Conservation (phyloP, 73 alveolate species). For the Tetrahymena elliotti region DNA sequence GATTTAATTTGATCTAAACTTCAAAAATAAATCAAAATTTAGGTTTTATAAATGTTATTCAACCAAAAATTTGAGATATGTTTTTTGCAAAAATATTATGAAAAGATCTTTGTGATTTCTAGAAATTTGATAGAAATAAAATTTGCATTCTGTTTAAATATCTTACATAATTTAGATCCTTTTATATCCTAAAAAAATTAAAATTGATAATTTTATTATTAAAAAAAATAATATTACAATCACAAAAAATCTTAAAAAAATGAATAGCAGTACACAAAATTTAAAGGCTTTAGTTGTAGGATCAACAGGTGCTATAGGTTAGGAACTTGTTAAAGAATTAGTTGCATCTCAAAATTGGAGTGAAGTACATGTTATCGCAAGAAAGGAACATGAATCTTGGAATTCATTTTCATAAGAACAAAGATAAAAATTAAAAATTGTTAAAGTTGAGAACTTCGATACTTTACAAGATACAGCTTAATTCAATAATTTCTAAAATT, state of each 20-base stretch:
- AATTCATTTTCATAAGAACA: background rate
- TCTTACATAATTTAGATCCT: too few relatives aligned
- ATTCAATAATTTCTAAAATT: background rate
- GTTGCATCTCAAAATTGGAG: background rate
- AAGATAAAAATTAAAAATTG: background rate
- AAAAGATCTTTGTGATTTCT: background rate
- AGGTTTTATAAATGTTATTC: too few relatives aligned
- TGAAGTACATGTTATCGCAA: background rate
- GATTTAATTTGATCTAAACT: too few relatives aligned
- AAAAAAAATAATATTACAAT: background rate
- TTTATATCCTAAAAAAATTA: too few relatives aligned
- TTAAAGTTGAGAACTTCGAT: background rate
- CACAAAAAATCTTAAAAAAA: background rate
- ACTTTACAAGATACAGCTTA: background rate
- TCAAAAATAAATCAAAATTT: too few relatives aligned
- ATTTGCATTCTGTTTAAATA: too few relatives aligned
- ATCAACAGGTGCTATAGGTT: background rate
- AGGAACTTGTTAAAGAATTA: background rate
- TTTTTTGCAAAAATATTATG: too few relatives aligned
- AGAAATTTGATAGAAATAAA: background rate
- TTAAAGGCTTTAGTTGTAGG: background rate
- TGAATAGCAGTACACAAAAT: background rate
- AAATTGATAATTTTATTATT: background rate
- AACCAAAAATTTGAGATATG: too few relatives aligned
- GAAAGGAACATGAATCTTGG: background rate